Evolutionary conservation across 768 basidiomycete genomes (phyloP), one percentile per base, ranked within the genome.

Genomic region (Tulasnella sp.): DNA sequence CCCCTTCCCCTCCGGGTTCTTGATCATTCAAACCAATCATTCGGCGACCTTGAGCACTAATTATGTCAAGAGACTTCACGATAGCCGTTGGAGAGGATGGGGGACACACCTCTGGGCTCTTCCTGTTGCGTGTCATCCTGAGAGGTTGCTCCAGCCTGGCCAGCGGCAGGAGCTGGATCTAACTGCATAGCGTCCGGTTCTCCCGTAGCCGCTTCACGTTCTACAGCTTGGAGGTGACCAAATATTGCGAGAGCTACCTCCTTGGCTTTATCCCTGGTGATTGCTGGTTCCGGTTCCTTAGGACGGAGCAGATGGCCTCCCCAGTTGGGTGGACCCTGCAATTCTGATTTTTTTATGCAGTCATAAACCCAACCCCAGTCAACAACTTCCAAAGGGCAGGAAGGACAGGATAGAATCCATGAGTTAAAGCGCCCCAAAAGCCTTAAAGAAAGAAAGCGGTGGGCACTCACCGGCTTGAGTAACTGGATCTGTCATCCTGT

Each of bases 281-380:
- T 67, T 1, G 35, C 35, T 35, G 35, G 35, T 35, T 9, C 29
- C 6, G 4, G 26, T 29, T 67, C 29, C 61, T 26, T 16, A 35
- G 61, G 61, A 67, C 26, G 29, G 61, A 67, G 61, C 61, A 67
- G 61, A 35, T 67, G 32, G 26, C 61, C 61, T 67, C 61, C 61
- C 61, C 61, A 67, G 15, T 67, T 29, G 3, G 61, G 61, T 29
- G 61, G 61, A 67, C 61, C 61, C 32, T 29, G 61, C 6, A 67
- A 35, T 11, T 67, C 29, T 5, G 61, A 67, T 35, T 67, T 26
- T 11, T 35, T 20, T 0, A 67, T 67, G 16, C 61, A 67, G 23
- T 67, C 29, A 35, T 35, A 67, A 5, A 67, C 32, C 61, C 61
- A 67, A 5, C 29, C 29, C 23, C 23, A 67, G 2, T 20, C 29